Percentiles rank a stretch among this genome's conserved stretches.
Evolutionary conservation across 176 grass and related monocot genomes (phyloP).

Genomic region (Hordeum marinum): DNA sequence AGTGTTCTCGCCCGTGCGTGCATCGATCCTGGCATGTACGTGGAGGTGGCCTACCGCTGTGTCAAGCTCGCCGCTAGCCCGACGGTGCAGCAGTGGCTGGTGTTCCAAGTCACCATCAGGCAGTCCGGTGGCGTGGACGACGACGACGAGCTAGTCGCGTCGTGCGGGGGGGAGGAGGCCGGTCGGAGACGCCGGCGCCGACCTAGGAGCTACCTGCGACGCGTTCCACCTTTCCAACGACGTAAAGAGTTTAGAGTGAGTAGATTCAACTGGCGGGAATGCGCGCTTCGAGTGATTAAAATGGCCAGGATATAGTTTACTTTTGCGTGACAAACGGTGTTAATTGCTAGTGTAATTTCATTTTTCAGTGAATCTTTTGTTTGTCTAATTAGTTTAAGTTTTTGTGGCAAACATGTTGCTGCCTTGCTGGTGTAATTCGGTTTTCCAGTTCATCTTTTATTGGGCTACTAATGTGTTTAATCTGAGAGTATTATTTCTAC

Average conservation of each 20-base stretch:
- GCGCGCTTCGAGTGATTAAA: too few relatives aligned
- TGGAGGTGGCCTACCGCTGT: neutral
- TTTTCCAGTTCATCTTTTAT: neutral
- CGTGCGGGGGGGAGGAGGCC: neutral
- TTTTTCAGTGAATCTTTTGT: too few relatives aligned
- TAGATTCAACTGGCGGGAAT: neutral
- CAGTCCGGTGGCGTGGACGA: neutral
- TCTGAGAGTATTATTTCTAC: too few relatives aligned
- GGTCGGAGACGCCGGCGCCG: neutral
- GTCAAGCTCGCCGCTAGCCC: neutral
- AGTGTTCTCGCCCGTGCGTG: neutral
- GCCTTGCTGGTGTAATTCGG: neutral
- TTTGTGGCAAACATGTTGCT: neutral
- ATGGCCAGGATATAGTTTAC: neutral
- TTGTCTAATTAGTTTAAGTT: neutral
- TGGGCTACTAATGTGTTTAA: neutral
- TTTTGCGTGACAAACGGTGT: too few relatives aligned
- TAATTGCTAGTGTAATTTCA: too few relatives aligned
- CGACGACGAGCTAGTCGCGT: neutral
- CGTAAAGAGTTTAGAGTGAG: neutral
- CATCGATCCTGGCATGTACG: neutral
- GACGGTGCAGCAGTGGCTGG: neutral
- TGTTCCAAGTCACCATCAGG: neutral
- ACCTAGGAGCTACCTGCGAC: neutral
- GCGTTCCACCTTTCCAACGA: neutral